Conservation (phyloP, 495 filamentous ascomycete species). For the Penicillium simplicissimum region DNA sequence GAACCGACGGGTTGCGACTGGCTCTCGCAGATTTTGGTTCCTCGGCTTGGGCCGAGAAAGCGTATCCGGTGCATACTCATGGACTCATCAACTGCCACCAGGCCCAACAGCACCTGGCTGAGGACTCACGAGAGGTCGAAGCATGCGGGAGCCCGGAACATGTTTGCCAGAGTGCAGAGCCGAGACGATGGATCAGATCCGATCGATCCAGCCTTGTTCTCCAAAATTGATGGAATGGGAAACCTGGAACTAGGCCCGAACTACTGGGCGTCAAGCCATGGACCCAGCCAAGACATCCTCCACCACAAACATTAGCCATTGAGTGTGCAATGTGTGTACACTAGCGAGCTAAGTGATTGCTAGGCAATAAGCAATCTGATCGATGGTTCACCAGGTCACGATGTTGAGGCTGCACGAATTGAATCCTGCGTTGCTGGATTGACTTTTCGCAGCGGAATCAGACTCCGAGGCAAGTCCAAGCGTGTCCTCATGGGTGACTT, state of each 20-base stretch:
- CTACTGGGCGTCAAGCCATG: constrained; percentile 9
- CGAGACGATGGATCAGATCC: constrained; percentile 16
- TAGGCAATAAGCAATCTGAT: neutral
- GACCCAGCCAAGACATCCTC: constrained; percentile 4
- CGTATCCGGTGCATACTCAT: neutral
- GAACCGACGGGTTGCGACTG: constrained; percentile 5
- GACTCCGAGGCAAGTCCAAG: neutral
- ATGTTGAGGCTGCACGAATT: neutral
- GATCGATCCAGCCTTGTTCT: constrained; percentile 9
- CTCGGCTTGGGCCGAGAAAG: constrained; percentile 3
- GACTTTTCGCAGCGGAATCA: neutral
- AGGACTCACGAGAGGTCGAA: neutral
- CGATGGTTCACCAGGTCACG: neutral
- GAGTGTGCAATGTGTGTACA: neutral
- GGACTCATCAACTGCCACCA: neutral
- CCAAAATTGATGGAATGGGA: neutral
- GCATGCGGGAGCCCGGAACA: neutral
- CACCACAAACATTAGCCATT: neutral
- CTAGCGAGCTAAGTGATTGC: constrained; percentile 2
- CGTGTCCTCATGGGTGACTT: neutral
- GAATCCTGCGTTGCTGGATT: neutral
- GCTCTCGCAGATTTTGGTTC: neutral
- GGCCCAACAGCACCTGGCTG: too few relatives aligned
- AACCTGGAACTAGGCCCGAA: neutral
- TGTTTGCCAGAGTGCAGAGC: neutral